Evolutionary conservation across 2,329 filamentous ascomycete genomes (phyloP), one percentile per base, ranked within the genome.

Genomic region (Paecilomyces niveus): DNA sequence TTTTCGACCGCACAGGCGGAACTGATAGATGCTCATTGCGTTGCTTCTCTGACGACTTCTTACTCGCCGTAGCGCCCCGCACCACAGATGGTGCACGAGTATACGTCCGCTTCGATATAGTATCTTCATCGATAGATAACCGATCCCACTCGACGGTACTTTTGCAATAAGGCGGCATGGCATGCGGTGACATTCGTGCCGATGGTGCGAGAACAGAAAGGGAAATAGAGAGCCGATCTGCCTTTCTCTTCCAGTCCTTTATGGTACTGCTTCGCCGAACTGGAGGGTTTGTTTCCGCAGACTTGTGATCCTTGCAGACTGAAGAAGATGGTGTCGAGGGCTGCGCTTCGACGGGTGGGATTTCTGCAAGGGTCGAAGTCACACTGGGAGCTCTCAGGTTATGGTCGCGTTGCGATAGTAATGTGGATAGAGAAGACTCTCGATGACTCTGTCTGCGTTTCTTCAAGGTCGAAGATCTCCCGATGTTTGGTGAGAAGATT

Each of bases 41-140:
- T 21, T 5, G 35, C 15, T 45, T 45, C 15, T 7, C 35, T n/a
- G n/a, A n/a, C 15, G 15, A n/a, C 0, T n/a, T 45, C 15, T 45
- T 45, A 2, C 35, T 45, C 35, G n/a, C 35, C 35, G 35, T 18
- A 45, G 15, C n/a, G 35, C 35, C n/a, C 15, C 35, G n/a, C 6
- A 13, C 2, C 18, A 18, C 35, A 6, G 35, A 18, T 18, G n/a
- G n/a, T 1, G 15, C 13, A 18, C 7, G 15, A 45, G 57, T 54
- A 50, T 59, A 18, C 15, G 51, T 57, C 49, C 21, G 54, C 32
- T 52, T 45, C 52, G 2, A 57, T 51, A 53, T 45, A 35, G 45
- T 15, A 9, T 4, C 24, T 49, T 11, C 35, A 35, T 18, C 21
- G 24, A 33, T 18, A 22, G 39, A 57, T 10, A 18, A 15, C 1